These are phyloP conservation scores for Taphrina flavorubra DNA, from an alignment of 1,139 yeast species.

Conservation along the genomic window DNA sequence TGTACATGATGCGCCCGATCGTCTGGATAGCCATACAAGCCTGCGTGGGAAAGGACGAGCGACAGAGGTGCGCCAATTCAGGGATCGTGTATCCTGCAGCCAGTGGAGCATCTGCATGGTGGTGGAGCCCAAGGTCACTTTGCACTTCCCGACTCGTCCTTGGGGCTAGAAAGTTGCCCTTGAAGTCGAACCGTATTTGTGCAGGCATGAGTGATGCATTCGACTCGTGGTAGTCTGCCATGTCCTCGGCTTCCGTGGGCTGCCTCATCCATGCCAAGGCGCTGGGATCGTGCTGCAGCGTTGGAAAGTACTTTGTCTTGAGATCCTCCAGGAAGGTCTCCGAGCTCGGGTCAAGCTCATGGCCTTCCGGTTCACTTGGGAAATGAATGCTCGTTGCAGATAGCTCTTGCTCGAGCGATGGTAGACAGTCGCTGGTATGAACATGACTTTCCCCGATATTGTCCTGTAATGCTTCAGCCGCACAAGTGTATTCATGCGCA, in stretches of 20 bases:
- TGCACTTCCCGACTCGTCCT: slow-evolving; percentile 56
- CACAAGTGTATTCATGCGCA: slow-evolving; percentile 19
- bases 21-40: slow-evolving; percentile 85
- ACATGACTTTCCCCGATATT: neutral
- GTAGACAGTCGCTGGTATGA: slow-evolving; percentile 8
- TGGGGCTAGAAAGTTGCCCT: slow-evolving; percentile 74
- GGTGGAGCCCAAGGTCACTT: slow-evolving; percentile 78
- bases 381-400: neutral
- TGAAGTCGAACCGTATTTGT: slow-evolving; percentile 82
- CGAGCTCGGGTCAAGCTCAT: slow-evolving; percentile 37
- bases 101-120: slow-evolving; percentile 81
- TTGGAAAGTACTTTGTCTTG: slow-evolving; percentile 86
- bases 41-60: slow-evolving; percentile 84
- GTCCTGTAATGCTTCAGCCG: slow-evolving; percentile 14
- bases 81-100: slow-evolving; percentile 89
- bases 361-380: neutral
- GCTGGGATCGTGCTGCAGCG: slow-evolving; percentile 78
- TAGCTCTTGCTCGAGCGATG: neutral
- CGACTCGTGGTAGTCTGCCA: slow-evolving; percentile 48
- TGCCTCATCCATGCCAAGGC: slow-evolving; percentile 93
- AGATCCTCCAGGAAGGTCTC: slow-evolving; percentile 67
- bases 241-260: slow-evolving; percentile 51
- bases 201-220: slow-evolving; percentile 52
- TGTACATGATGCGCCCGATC: slow-evolving; percentile 82
- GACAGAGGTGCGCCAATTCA: slow-evolving; percentile 77